Conservation (phyloP, 164 flowering plant species). For the Houttuynia cordata region DNA sequence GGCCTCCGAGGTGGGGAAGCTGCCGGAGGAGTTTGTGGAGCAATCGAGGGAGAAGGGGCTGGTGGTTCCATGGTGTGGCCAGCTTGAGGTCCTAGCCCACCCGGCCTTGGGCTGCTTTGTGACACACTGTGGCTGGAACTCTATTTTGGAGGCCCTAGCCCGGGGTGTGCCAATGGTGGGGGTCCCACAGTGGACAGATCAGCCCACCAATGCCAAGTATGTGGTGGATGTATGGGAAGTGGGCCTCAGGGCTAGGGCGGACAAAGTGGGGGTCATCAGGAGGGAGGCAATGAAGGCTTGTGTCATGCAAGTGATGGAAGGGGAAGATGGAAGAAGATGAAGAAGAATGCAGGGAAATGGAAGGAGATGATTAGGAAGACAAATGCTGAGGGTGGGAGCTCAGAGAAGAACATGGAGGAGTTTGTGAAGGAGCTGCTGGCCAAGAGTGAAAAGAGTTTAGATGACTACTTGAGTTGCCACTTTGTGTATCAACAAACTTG, state of each 20-base stretch:
- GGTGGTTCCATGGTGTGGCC: conserved; percentile 15
- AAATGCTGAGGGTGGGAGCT: conserved; percentile 17
- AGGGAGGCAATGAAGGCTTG: conserved; percentile 16
- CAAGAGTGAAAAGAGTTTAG: background rate
- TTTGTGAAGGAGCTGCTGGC: conserved; percentile 8
- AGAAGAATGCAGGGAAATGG: conserved; percentile 14
- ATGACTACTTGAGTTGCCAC: background rate
- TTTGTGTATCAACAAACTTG: too few relatives aligned
- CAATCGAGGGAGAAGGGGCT: conserved; percentile 14
- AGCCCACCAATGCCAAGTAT: conserved; percentile 35
- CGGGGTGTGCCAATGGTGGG: conserved; percentile 46
- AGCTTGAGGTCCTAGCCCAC: conserved; percentile 11
- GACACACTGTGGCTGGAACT: conserved; percentile 52
- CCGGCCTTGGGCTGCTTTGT: conserved; percentile 25
- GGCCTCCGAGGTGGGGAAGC: conserved; percentile 12
- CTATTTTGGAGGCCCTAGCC: conserved; percentile 32
- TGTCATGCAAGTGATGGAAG: conserved; percentile 20
- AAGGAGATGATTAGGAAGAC: conserved; percentile 15
- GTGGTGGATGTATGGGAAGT: conserved; percentile 35
- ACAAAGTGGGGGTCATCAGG: conserved; percentile 14
- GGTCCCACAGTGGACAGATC: conserved; percentile 45
- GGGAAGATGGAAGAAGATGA: conserved; percentile 11
- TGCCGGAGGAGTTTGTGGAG: conserved; percentile 11
- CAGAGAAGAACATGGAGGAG: conserved; percentile 17
- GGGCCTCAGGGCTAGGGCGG: conserved; percentile 18